Percentiles rank a stretch among this genome's conserved stretches.
Conservation (phyloP, 257 asterid species). For the Fraxinus anomala region DNA sequence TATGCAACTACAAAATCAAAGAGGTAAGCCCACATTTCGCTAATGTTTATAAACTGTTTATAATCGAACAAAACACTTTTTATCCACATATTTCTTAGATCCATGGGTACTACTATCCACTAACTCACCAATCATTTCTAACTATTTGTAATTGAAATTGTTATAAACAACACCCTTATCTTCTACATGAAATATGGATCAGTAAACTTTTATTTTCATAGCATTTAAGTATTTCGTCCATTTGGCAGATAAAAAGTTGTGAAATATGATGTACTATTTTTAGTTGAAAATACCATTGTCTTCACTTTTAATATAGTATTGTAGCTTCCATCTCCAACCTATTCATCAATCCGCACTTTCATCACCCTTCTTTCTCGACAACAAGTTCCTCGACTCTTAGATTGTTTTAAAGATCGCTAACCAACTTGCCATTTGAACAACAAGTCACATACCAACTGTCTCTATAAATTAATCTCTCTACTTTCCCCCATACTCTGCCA, state of each 20-base stretch:
- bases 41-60: no score
- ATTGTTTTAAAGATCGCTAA: neutral
- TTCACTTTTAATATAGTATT: neutral
- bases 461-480: neutral
- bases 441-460: neutral
- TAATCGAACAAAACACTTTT: no score
- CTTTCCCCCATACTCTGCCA: slow-evolving; percentile 6
- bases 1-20: neutral
- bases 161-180: neutral
- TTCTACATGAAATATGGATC: neutral
- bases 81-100: no score
- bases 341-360: neutral
- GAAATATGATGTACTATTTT: neutral
- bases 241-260: neutral
- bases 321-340: neutral
- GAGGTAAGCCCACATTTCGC: neutral
- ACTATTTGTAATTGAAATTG: no score
- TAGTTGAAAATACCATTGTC: neutral
- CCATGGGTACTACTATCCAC: no score
- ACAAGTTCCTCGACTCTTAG: neutral
- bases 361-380: neutral
- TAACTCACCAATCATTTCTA: no score
- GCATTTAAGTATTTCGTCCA: neutral
- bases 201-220: neutral
- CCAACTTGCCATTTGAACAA: neutral